Evolutionary conservation across 2,329 filamentous ascomycete species (phyloP).

Genomic region (Bipolaris sorokiniana): DNA sequence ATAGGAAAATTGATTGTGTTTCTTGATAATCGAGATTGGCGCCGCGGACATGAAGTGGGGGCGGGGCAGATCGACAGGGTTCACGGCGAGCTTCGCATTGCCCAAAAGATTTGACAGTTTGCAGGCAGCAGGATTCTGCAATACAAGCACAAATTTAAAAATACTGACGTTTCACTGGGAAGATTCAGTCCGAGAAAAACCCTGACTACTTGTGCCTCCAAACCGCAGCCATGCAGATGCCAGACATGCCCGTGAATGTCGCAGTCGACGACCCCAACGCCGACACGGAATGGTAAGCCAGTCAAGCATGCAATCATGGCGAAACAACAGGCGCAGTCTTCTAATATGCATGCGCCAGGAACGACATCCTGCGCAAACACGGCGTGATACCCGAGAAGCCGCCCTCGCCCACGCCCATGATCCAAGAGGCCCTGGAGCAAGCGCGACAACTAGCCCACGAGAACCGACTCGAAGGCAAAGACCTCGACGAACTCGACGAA

Average conservation of each 20-base stretch:
- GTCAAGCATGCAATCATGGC: neutral
- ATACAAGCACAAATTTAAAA: neutral
- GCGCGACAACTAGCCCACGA: constrained; percentile 85
- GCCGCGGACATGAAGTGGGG: constrained; percentile 25
- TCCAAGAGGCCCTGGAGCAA: constrained; percentile 90
- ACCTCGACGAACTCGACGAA: constrained; percentile 89
- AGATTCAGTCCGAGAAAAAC: constrained; percentile 31
- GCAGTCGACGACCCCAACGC: constrained; percentile 94
- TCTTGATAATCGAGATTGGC: neutral
- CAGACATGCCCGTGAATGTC: constrained; percentile 70
- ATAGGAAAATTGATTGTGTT: too few relatives aligned
- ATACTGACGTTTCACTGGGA: neutral
- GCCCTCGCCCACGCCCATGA: constrained; percentile 91
- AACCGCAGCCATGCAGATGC: constrained; percentile 45
- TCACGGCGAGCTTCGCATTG: constrained; percentile 19
- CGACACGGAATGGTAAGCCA: constrained; percentile 87
- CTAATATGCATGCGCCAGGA: constrained; percentile 64
- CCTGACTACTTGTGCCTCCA: too few relatives aligned
- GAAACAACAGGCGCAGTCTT: neutral
- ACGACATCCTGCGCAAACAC: constrained; percentile 96
- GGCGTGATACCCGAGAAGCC: constrained; percentile 98
- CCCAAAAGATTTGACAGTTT: constrained; percentile 20
- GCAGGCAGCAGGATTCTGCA: constrained; percentile 21
- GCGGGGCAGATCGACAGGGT: constrained; percentile 31
- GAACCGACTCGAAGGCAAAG: constrained; percentile 91